phyloP scores from a whole-genome alignment of 2,329 filamentous ascomycete species.

The Botrytis medusae region DNA sequence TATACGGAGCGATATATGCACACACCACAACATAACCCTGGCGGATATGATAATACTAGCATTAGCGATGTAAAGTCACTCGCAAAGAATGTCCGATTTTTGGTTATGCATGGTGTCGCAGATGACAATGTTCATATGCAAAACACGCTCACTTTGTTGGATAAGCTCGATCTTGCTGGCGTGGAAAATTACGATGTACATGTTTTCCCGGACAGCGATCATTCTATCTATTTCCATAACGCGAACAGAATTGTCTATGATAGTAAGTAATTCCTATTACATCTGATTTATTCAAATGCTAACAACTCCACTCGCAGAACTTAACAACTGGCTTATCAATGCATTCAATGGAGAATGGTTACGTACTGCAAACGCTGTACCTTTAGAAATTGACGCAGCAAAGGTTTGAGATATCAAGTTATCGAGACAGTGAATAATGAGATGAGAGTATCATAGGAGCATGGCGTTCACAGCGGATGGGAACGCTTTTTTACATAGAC shows the following conservation, averaged over 20 bases:
- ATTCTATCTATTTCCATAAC: constrained; percentile 92
- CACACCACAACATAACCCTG: constrained; percentile 77
- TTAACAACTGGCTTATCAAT: constrained; percentile 90
- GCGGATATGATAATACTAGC: constrained; percentile 73
- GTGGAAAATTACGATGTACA: constrained; percentile 96
- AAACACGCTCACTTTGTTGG: constrained; percentile 83
- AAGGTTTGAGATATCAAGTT: constrained; percentile 5
- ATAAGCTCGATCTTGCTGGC: constrained; percentile 76
- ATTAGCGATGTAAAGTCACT: constrained; percentile 75
- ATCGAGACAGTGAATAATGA: not conserved
- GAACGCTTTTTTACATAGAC: not conserved
- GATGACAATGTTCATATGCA: constrained; percentile 99
- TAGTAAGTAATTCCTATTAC: constrained; percentile 59
- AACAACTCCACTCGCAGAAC: constrained; percentile 51
- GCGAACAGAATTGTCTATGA: constrained; percentile 90
- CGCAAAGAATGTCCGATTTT: constrained; percentile 75
- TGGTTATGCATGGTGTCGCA: constrained; percentile 93
- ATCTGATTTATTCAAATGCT: constrained; percentile 32
- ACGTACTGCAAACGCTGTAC: constrained; percentile 40
- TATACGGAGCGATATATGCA: constrained; percentile 99
- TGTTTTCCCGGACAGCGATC: constrained; percentile 94
- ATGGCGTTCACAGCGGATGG: not conserved
- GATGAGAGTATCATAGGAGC: constrained; percentile 12
- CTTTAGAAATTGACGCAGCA: constrained; percentile 35
- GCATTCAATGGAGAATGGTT: constrained; percentile 98